Evolutionary conservation across 768 basidiomycete genomes (phyloP), one percentile per base, ranked within the genome.

Genomic region (Astraeus odoratus): DNA sequence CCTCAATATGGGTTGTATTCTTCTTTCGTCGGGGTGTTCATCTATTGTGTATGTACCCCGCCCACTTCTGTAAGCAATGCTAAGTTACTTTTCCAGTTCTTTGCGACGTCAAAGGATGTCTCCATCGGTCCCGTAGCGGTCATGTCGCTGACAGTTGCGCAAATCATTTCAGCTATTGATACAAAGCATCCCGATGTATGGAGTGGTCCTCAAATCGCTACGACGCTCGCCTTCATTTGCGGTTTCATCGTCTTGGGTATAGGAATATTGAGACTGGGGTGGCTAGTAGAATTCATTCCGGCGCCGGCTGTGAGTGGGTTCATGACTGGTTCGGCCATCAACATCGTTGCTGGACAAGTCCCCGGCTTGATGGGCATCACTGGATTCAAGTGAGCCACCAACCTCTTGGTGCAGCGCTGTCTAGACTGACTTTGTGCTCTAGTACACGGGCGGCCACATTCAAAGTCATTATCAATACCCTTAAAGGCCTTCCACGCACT

Each of bases 81-180:
- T 39, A 10, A 53, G 27, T 15, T 4, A n/a, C 25, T 29, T 34
- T 35, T 29, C 31, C 51, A 90, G 85, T 78, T 96, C 68, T 97
- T 98, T 59, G 95, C 93, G 19, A 98, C 96, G 0, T 90, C 90
- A 23, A 97, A 97, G 65, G 96, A 99, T 71, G 89, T 99, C 33
- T 94, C 92, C n/a, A 98, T 99, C 54, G 96, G 96, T 40, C 96
- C 96, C 2, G 95, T 98, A 54, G 95, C 96, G 7, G 95, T 99
- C 60, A 96, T 99, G 93, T 94, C 91, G 2, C 75, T 96, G 41
- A 86, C 87, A 16, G 79, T 82, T 15, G 76, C 89, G 7, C 80
- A 89, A 60, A 81, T 97, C 51, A 87, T 97, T 59, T 68, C 73
- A 12, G 64, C 75, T 27, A 78, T 96, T 42, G 57, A 83, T 35